phyloP scores from a whole-genome alignment of 2,329 filamentous ascomycete species.

The Botrytis deweyae region DNA sequence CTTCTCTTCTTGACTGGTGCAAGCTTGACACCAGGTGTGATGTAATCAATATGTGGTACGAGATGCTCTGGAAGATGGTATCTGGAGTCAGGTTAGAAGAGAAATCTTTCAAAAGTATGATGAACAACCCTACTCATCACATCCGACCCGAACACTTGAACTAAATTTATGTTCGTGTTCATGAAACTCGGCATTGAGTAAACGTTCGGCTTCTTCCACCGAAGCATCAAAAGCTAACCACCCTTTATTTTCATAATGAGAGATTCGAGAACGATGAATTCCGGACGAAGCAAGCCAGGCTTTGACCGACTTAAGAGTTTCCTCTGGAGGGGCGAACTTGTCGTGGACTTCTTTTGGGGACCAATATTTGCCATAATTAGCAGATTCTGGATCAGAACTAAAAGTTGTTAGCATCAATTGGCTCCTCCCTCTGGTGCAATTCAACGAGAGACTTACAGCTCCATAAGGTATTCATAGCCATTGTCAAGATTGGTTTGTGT shows the following conservation, averaged over 20 bases:
- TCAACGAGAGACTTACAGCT: conserved; percentile 29
- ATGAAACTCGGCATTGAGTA: conserved; percentile 41
- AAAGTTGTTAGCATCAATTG: background rate
- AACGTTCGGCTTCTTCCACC: conserved; percentile 39
- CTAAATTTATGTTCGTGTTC: conserved; percentile 38
- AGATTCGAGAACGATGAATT: conserved; percentile 37
- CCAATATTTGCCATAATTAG: conserved; percentile 29
- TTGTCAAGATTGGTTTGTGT: conserved; percentile 47
- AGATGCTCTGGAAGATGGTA: conserved; percentile 47
- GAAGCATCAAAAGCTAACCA: conserved; percentile 43
- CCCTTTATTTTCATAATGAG: conserved; percentile 38
- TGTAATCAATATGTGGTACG: conserved; percentile 47
- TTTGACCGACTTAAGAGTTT: conserved; percentile 35
- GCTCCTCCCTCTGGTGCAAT: no score
- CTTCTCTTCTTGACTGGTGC: conserved; percentile 26
- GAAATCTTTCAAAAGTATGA: background rate
- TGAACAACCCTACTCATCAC: conserved; percentile 36
- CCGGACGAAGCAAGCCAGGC: conserved; percentile 40
- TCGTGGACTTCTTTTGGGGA: conserved; percentile 28
- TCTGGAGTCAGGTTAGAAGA: conserved; percentile 15
- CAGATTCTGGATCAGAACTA: conserved; percentile 32
- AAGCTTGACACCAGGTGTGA: conserved; percentile 47
- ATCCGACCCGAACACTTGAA: conserved; percentile 37
- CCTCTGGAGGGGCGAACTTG: conserved; percentile 39
- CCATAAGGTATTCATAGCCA: conserved; percentile 45